Conservation (phyloP, 2,329 filamentous ascomycete genomes). For the Capronia americana region DNA sequence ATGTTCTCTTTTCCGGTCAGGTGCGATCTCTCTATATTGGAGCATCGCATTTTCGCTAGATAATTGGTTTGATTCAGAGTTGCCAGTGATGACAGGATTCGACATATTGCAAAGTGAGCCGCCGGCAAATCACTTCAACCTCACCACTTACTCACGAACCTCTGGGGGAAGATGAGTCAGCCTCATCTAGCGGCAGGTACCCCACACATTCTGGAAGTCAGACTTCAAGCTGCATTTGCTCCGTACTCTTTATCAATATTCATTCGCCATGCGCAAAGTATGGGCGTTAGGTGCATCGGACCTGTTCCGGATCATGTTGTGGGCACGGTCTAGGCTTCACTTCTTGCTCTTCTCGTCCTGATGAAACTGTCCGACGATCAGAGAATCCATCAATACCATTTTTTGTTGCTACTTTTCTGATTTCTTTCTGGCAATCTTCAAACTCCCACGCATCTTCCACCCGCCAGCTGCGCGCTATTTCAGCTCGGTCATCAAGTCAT, state of each 20-base stretch:
- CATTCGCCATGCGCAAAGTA: background rate
- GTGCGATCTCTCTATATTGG: slow-evolving; percentile 26
- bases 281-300: background rate
- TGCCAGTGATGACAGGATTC: background rate
- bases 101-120: slow-evolving; percentile 1
- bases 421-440: background rate
- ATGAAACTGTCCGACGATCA: background rate
- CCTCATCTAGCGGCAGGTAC: background rate
- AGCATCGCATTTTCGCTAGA: slow-evolving; percentile 18
- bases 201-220: background rate
- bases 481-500: background rate
- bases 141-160: background rate
- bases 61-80: background rate
- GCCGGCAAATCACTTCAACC: background rate
- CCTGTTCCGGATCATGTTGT: background rate
- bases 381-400: background rate
- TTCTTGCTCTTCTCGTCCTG: background rate
- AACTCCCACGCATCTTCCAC: background rate
- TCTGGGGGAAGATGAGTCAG: slow-evolving; percentile 5
- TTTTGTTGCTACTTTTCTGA: background rate
- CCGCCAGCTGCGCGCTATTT: background rate
- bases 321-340: no score
- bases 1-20: slow-evolving; percentile 1
- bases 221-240: slow-evolving; percentile 1
- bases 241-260: slow-evolving; percentile 6